Conservation (phyloP, 169 alveolate genomes). For the Eimeria necatrix region DNA sequence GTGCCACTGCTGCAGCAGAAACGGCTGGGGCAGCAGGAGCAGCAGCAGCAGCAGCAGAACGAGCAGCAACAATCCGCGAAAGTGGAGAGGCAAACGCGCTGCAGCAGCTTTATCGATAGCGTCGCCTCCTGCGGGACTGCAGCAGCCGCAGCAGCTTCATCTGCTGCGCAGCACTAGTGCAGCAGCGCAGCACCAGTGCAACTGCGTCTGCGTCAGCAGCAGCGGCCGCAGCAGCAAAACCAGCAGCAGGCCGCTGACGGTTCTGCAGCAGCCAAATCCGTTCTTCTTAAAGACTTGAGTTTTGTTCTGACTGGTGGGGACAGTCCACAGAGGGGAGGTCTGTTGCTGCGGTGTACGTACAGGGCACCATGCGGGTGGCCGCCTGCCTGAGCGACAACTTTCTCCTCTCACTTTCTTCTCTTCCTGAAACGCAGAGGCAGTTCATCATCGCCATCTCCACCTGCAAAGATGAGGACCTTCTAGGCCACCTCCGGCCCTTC, state of each 20-base stretch:
- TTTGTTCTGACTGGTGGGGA: neutral
- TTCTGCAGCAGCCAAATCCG: neutral
- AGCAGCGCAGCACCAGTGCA: neutral
- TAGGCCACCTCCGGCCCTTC: constrained; percentile 78
- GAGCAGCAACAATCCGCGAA: too few relatives aligned
- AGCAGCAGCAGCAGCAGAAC: too few relatives aligned
- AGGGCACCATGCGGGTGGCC: constrained; percentile 70
- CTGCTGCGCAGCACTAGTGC: neutral
- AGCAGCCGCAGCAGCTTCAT: neutral
- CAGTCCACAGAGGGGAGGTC: neutral
- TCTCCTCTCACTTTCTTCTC: constrained; percentile 73
- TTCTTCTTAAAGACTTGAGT: too few relatives aligned
- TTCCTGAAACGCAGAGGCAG: constrained; percentile 79
- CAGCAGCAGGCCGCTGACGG: neutral
- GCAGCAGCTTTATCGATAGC: too few relatives aligned
- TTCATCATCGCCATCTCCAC: constrained; percentile 73
- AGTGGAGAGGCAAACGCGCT: too few relatives aligned
- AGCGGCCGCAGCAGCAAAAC: neutral
- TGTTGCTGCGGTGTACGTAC: constrained; percentile 60
- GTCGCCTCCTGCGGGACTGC: too few relatives aligned
- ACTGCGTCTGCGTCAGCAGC: neutral
- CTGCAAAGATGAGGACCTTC: constrained; percentile 74
- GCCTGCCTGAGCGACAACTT: constrained; percentile 79
- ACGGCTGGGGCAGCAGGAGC: too few relatives aligned
- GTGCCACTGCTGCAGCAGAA: too few relatives aligned